A percentile compares a stretch with the other conserved stretches of the same genome.
phyloP scores from a whole-genome alignment of 495 filamentous ascomycete genomes.

The Penicillium tannophilum region DNA sequence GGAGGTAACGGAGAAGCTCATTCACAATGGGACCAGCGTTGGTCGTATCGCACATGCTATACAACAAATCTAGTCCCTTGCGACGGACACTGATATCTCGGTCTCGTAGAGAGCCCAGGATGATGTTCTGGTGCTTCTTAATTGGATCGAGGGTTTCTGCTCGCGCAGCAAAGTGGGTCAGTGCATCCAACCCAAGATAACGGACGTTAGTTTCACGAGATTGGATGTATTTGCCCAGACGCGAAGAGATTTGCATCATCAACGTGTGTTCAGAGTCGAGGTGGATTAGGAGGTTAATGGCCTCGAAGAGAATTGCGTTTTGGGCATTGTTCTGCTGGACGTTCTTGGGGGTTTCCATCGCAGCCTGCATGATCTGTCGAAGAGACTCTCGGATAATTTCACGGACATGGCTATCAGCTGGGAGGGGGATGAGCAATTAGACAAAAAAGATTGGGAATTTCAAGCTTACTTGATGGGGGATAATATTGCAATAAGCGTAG shows the following conservation, averaged over 20 bases:
- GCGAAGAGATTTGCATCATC: conserved; percentile 95
- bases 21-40: conserved; percentile 92
- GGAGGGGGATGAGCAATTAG: conserved; percentile 9
- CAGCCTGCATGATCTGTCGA: conserved; percentile 84
- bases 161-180: conserved; percentile 96
- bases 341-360: conserved; percentile 94
- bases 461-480: conserved; percentile 78
- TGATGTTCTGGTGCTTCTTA: conserved; percentile 96
- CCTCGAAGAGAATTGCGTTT: conserved; percentile 97
- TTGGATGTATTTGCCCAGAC: conserved; percentile 93
- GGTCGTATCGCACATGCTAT: conserved; percentile 98
- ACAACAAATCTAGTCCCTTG: conserved; percentile 93
- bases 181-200: conserved; percentile 94
- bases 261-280: conserved; percentile 94
- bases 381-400: conserved; percentile 91
- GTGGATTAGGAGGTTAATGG: conserved; percentile 97
- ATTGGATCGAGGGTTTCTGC: conserved; percentile 96
- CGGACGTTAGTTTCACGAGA: conserved; percentile 97
- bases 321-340: conserved; percentile 99
- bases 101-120: conserved; percentile 90
- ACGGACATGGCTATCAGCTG: conserved; percentile 90
- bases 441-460: conserved; percentile 1
- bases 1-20: conserved; percentile 91
- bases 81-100: conserved; percentile 95
- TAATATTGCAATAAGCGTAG: conserved; percentile 92